phyloP scores from a whole-genome alignment of 768 basidiomycete species.

The Suillus tomentosus region DNA sequence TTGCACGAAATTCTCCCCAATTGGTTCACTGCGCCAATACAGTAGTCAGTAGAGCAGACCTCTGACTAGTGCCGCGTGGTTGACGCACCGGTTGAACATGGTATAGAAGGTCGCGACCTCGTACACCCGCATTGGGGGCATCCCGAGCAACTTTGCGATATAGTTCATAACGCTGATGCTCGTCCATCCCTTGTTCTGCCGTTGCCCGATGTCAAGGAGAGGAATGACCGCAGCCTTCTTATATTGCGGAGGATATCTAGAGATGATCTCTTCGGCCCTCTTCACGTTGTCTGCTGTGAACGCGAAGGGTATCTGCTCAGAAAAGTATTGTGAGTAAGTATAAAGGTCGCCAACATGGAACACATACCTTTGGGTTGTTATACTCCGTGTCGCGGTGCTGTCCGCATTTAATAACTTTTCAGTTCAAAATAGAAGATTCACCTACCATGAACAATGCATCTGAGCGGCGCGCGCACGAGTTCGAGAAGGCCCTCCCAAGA shows the following conservation, averaged over 20 bases:
- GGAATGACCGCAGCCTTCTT: conserved; percentile 99
- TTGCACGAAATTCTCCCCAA: conserved; percentile 92
- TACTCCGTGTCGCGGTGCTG: conserved; percentile 95
- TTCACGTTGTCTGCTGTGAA: conserved; percentile 82
- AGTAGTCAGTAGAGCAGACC: conserved; percentile 5
- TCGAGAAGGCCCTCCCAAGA: conserved; percentile 34
- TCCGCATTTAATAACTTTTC: conserved; percentile 18
- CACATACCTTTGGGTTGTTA: conserved; percentile 84
- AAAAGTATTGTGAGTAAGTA: neutral
- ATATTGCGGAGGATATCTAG: conserved; percentile 95
- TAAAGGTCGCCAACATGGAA: neutral
- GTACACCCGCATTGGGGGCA: conserved; percentile 98
- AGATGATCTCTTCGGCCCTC: conserved; percentile 85
- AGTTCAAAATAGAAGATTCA: conserved; percentile 24
- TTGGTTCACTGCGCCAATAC: conserved; percentile 69
- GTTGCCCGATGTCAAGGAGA: conserved; percentile 91
- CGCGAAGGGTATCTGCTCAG: conserved; percentile 80
- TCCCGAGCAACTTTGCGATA: conserved; percentile 88
- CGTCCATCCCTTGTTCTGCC: conserved; percentile 98
- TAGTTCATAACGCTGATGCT: conserved; percentile 99
- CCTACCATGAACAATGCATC: conserved; percentile 88
- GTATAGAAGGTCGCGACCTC: conserved; percentile 99
- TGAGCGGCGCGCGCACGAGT: conserved; percentile 54
- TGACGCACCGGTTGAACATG: conserved; percentile 93
- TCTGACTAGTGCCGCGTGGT: neutral